phyloP scores from a whole-genome alignment of 371 early-diverging fungal species.

The Mortierella sp. region DNA sequence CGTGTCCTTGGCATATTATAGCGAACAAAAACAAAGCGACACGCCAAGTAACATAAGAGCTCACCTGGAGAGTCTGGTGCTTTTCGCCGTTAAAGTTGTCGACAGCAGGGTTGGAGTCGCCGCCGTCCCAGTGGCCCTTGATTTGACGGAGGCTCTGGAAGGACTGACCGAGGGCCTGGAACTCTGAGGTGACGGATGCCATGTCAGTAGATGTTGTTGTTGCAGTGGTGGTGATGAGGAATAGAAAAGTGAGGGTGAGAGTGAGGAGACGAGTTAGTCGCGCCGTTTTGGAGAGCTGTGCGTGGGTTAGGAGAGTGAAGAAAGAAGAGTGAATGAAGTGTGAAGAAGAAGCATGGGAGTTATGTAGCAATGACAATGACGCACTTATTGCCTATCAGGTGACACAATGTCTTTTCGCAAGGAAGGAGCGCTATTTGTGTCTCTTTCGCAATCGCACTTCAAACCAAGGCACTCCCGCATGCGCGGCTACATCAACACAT shows the following conservation, averaged over 20 bases:
- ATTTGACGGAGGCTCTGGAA: constrained; percentile 60
- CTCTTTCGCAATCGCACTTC: too few relatives aligned
- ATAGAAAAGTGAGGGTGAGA: not conserved
- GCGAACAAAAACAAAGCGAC: not conserved
- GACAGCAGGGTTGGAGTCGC: constrained; percentile 61
- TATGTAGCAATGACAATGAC: not conserved
- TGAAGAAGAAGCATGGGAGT: not conserved
- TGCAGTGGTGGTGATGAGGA: not conserved
- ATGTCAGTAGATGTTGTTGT: constrained; percentile 1
- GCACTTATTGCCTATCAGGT: not conserved
- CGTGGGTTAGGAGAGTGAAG: not conserved
- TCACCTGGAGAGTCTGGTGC: constrained; percentile 64
- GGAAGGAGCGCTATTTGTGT: too few relatives aligned
- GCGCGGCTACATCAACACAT: not conserved
- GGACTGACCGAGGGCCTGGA: constrained; percentile 56
- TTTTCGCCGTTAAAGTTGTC: constrained; percentile 71
- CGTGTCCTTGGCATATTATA: not conserved
- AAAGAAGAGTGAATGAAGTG: not conserved
- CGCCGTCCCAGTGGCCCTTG: constrained; percentile 70
- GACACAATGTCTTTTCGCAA: too few relatives aligned
- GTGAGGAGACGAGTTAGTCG: not conserved
- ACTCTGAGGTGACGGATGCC: constrained; percentile 49
- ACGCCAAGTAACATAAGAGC: not conserved
- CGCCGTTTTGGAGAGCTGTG: not conserved
- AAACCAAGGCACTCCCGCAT: too few relatives aligned